Evolutionary conservation across 75 land plant species (phyloP), one percentile per base, ranked within the genome.

Genomic region (Azolla pinnata): DNA sequence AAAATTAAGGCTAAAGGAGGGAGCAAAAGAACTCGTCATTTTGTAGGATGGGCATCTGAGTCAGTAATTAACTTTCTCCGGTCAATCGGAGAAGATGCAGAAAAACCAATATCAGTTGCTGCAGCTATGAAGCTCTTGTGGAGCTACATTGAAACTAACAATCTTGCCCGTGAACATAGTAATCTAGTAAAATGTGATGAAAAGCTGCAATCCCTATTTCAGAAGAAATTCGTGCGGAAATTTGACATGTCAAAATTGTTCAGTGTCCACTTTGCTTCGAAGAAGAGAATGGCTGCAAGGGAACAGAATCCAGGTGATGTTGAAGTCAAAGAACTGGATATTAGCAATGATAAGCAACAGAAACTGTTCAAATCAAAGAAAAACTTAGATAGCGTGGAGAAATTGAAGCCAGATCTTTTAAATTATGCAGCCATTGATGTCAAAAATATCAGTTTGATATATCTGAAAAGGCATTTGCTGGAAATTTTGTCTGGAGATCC

Each of bases 241-340:
- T 79, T 81, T 80, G 86, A 89, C 71, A 90, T 95, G 97, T 62
- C 84, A 57, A 86, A 86, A 64, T 81, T 86, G 71, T 79, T 95
- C 27, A 88, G 82, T 30, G 75, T 73, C 4, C 99, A 95, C 51
- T 76, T 86, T 55, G 66, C 80, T 12, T 23, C 54, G 27, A 52
- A 52, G 54, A 18, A 3, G 4, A 25, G 5, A 23, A 2, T 3
- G 1, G 24, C 25, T 17, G 21, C n/a, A 17, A 25, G 29, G 18
- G 54, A 25, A 29, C 2, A 25, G 28, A 3, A 52, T 25, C 14
- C 29, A 26, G 61, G 46, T 26, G 55, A 52, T 48, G 20, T 24
- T 1, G 63, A 29, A 2, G 21, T 4, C 29, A 51, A 49, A 18
- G 50, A 26, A 31, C 24, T n/a, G n/a, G n/a, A n/a, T n/a, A n/a